Evolutionary conservation across 345 rosid species (phyloP).

Genomic region (Gossypium longicalyx): DNA sequence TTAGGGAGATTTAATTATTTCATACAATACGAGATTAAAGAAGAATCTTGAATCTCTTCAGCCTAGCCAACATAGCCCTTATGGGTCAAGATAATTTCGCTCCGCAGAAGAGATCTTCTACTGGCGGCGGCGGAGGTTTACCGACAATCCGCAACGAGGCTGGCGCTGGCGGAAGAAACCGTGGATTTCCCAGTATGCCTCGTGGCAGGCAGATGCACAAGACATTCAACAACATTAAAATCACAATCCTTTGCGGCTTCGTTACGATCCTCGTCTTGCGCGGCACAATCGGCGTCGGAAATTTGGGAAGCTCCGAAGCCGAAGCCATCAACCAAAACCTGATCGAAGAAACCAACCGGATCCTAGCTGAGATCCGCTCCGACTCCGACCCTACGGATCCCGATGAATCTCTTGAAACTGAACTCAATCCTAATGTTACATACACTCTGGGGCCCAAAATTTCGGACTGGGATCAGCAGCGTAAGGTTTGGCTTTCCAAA

Average conservation of each 20-base stretch:
- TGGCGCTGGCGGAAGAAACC: slow-evolving; percentile 40
- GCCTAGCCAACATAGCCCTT: neutral
- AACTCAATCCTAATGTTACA: slow-evolving; percentile 50
- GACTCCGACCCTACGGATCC: slow-evolving; percentile 69
- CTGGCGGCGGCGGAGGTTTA: slow-evolving; percentile 42
- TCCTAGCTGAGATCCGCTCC: slow-evolving; percentile 86
- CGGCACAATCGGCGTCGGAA: slow-evolving; percentile 87
- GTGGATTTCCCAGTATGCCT: slow-evolving; percentile 27
- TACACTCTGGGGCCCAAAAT: slow-evolving; percentile 80
- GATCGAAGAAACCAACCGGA: slow-evolving; percentile 77
- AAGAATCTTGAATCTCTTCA: neutral
- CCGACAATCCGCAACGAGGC: slow-evolving; percentile 46
- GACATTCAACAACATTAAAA: slow-evolving; percentile 85
- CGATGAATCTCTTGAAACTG: slow-evolving; percentile 44
- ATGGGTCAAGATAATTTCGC: slow-evolving; percentile 66
- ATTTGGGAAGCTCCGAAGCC: slow-evolving; percentile 61
- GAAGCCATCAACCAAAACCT: slow-evolving; percentile 75
- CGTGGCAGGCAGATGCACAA: slow-evolving; percentile 87
- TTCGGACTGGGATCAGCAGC: slow-evolving; percentile 55
- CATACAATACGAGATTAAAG: neutral
- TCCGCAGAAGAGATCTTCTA: slow-evolving; percentile 60
- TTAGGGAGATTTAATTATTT: neutral
- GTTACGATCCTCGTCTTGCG: slow-evolving; percentile 91
- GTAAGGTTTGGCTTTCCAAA: slow-evolving; percentile 56
- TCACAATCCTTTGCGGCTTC: slow-evolving; percentile 90